These are phyloP conservation scores for Calonectria montana DNA, from an alignment of 2,329 filamentous ascomycete species.

Conservation along the genomic window DNA sequence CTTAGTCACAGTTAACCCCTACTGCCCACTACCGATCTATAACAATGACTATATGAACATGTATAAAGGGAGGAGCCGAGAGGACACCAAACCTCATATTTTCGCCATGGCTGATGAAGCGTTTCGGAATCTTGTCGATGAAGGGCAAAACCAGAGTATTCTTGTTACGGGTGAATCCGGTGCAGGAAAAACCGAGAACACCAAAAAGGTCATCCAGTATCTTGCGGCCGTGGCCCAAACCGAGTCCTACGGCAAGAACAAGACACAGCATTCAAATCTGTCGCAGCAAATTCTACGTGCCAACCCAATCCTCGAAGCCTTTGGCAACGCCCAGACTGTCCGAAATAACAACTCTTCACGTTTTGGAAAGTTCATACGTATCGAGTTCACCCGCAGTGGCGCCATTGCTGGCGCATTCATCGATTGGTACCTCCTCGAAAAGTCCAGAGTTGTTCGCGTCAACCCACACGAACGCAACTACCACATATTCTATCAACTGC, in stretches of 20 bases:
- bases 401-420: conserved; percentile 97
- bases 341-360: conserved; percentile 98
- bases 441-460: conserved; percentile 94
- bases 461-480: conserved; percentile 94
- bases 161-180: conserved; percentile 98
- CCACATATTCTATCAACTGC: conserved; percentile 95
- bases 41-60: conserved; percentile 97
- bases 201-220: conserved; percentile 99
- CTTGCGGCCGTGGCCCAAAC: conserved; percentile 92
- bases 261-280: conserved; percentile 79
- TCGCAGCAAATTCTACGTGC: conserved; percentile 96
- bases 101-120: conserved; percentile 98
- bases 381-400: conserved; percentile 89
- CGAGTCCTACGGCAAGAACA: conserved; percentile 75
- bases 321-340: conserved; percentile 97
- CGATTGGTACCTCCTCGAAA: conserved; percentile 98
- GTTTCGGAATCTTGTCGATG: conserved; percentile 94
- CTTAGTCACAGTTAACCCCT: conserved; percentile 96
- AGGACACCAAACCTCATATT: conserved; percentile 97
- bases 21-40: conserved; percentile 94
- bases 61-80: conserved; percentile 91
- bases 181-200: conserved; percentile 98
- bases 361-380: conserved; percentile 98
- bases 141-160: conserved; percentile 96
- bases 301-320: conserved; percentile 97